These are phyloP conservation scores for Hippophae tibetana DNA, from an alignment of 306 rosid genomes.

Conservation along the genomic window DNA sequence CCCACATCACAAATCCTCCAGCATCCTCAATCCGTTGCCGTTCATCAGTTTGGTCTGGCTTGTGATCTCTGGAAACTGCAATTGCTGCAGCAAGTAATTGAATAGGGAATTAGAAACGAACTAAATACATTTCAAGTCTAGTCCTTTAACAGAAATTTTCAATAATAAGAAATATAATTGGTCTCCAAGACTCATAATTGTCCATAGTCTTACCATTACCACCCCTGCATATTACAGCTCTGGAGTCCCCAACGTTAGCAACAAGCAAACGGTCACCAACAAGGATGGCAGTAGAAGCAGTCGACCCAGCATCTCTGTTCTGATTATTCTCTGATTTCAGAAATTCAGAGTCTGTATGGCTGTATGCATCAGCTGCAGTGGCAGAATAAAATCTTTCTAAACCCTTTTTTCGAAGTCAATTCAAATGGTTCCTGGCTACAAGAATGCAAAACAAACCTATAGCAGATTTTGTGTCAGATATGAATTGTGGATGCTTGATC, in stretches of 20 bases:
- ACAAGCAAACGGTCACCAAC: constrained; percentile 95
- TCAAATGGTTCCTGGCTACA: not conserved
- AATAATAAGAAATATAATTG: not conserved
- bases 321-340: constrained; percentile 81
- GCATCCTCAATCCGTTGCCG: constrained; percentile 90
- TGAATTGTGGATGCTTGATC: constrained; percentile 86
- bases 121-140: constrained; percentile 4
- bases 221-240: constrained; percentile 89
- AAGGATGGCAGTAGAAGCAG: constrained; percentile 93
- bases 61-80: constrained; percentile 97
- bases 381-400: constrained; percentile 12
- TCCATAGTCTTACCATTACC: constrained; percentile 56
- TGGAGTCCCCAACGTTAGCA: constrained; percentile 93
- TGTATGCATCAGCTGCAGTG: constrained; percentile 80
- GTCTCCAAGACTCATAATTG: no score
- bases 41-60: constrained; percentile 97
- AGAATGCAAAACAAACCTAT: constrained; percentile 42
- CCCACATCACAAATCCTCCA: constrained; percentile 98
- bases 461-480: constrained; percentile 90
- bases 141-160: constrained; percentile 3
- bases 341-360: constrained; percentile 79
- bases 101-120: constrained; percentile 5
- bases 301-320: constrained; percentile 91
- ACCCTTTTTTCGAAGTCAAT: constrained; percentile 3
- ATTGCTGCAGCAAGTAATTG: constrained; percentile 45